Evolutionary conservation across 768 basidiomycete genomes (phyloP).

Genomic region (Termitomyces sp.): DNA sequence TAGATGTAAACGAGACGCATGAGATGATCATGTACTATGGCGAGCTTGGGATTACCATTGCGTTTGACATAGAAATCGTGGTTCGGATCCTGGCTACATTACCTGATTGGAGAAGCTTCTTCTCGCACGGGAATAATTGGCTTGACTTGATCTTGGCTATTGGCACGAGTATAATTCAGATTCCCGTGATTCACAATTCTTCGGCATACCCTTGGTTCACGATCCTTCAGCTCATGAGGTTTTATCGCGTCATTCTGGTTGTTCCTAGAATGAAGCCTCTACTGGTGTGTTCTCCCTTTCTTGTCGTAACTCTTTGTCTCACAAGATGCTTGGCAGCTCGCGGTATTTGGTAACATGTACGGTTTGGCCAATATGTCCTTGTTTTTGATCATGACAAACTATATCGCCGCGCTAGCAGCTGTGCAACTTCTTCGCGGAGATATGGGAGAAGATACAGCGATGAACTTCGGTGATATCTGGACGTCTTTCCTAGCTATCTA

Average conservation of each 20-base stretch:
- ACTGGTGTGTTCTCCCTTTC: slow-evolving; percentile 42
- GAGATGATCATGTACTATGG: slow-evolving; percentile 48
- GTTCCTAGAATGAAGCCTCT: slow-evolving; percentile 89
- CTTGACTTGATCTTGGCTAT: slow-evolving; percentile 76
- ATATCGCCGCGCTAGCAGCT: slow-evolving; percentile 76
- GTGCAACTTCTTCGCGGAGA: slow-evolving; percentile 88
- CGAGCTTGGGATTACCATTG: slow-evolving; percentile 73
- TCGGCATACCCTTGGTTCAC: slow-evolving; percentile 84
- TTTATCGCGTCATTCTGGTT: slow-evolving; percentile 88
- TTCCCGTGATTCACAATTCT: slow-evolving; percentile 67
- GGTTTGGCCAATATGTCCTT: slow-evolving; percentile 89
- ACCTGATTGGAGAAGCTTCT: slow-evolving; percentile 82
- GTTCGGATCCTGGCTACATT: slow-evolving; percentile 65
- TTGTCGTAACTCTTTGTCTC: neutral
- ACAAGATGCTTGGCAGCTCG: slow-evolving; percentile 41
- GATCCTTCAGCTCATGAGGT: slow-evolving; percentile 77
- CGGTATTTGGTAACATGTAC: slow-evolving; percentile 89
- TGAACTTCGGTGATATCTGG: slow-evolving; percentile 81
- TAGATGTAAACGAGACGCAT: slow-evolving; percentile 42
- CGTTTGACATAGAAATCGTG: slow-evolving; percentile 86
- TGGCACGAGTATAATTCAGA: slow-evolving; percentile 73
- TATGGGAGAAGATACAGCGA: slow-evolving; percentile 39
- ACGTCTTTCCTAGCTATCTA: slow-evolving; percentile 86
- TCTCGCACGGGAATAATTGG: slow-evolving; percentile 58
- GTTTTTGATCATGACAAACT: slow-evolving; percentile 86